Evolutionary conservation across 192 early-diverging fungal genomes (phyloP).

Genomic region (Dissophora ornata): DNA sequence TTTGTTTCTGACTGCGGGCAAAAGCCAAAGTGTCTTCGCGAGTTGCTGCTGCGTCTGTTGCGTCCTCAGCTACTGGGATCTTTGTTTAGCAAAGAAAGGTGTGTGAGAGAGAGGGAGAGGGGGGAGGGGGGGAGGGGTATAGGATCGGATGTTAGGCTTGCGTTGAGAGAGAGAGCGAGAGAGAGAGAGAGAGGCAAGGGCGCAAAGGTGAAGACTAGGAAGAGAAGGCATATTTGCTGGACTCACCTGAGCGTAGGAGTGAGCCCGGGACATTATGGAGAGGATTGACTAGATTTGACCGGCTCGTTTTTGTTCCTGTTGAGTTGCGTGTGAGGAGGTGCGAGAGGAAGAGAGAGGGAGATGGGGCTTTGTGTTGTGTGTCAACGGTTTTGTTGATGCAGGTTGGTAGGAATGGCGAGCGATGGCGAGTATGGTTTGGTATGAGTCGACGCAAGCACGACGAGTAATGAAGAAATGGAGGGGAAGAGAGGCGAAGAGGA

Average conservation of each 20-base stretch:
- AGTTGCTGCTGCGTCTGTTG: neutral
- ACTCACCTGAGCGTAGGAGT: slow-evolving; percentile 46
- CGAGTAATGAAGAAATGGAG: too few species aligned
- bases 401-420: too few species aligned
- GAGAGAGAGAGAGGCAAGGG: neutral
- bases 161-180: neutral
- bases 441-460: too few species aligned
- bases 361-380: neutral
- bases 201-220: too few species aligned
- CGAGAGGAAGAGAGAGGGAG: slow-evolving; percentile 6
- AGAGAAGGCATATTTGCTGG: neutral
- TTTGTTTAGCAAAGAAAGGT: too few species aligned
- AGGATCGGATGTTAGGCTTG: too few species aligned
- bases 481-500: too few species aligned
- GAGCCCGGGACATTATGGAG: slow-evolving; percentile 36
- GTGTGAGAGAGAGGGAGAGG: slow-evolving; percentile 2
- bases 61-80: neutral
- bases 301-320: too few species aligned
- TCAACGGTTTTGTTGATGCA: too few species aligned
- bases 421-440: too few species aligned
- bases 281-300: too few species aligned
- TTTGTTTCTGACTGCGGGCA: slow-evolving; percentile 19
- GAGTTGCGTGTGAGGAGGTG: too few species aligned
- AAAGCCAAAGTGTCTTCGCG: neutral
- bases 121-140: neutral